Conservation (phyloP, 129 eudicot genomes). For the Daucus carota region DH1_v3.0 NC_030385.2:41482001-41482500, state of each 20-base stretch:
- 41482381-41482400: constrained; percentile 92
- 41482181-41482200: constrained; percentile 84
- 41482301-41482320: constrained; percentile 75
- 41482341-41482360: constrained; percentile 46
- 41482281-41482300: constrained; percentile 89
- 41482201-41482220: constrained; percentile 8
- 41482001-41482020: background rate
- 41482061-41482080: constrained; percentile 73
- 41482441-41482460: background rate
- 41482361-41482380: constrained; percentile 86
- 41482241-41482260: background rate
- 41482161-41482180: constrained; percentile 83
- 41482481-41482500: background rate
- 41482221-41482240: background rate
- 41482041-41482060: constrained; percentile 11
- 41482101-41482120: constrained; percentile 80
- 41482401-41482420: constrained; percentile 47
- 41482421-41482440: background rate
- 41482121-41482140: constrained; percentile 50
- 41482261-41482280: constrained; percentile 15
- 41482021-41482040: background rate
- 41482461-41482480: background rate
- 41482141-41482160: constrained; percentile 90
- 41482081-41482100: constrained; percentile 81
- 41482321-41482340: constrained; percentile 89